phyloP scores from a whole-genome alignment of 1,139 yeast species.

The Yamadazyma dendronema region DNA sequence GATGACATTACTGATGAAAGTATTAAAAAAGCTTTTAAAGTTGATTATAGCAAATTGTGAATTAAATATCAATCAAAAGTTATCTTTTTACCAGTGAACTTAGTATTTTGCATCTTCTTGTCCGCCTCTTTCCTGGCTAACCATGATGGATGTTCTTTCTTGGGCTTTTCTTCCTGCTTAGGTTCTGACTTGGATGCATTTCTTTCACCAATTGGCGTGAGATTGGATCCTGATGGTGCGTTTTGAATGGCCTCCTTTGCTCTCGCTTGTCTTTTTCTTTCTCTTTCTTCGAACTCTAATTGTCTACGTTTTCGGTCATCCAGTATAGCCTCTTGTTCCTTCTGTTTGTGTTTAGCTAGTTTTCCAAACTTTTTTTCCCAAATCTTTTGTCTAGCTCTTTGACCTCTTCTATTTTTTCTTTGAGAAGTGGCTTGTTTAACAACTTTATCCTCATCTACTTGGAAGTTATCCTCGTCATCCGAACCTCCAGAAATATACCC shows the following conservation, averaged over 20 bases:
- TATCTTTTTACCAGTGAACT: slow-evolving; percentile 83
- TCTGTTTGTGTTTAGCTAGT: slow-evolving; percentile 77
- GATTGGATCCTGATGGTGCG: slow-evolving; percentile 38
- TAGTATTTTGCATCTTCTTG: slow-evolving; percentile 60
- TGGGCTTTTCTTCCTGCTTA: neutral
- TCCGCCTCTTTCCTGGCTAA: slow-evolving; percentile 76
- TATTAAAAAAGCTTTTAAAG: slow-evolving; percentile 23
- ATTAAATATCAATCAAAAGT: slow-evolving; percentile 49
- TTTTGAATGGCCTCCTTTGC: slow-evolving; percentile 33
- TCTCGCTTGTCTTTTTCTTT: slow-evolving; percentile 59
- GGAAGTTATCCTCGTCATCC: slow-evolving; percentile 52
- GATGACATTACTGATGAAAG: slow-evolving; percentile 31
- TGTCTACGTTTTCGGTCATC: slow-evolving; percentile 61
- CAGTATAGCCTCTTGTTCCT: slow-evolving; percentile 52
- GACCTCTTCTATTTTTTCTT: slow-evolving; percentile 92
- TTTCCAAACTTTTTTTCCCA: slow-evolving; percentile 91
- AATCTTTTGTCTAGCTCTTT: slow-evolving; percentile 92
- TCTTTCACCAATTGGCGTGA: slow-evolving; percentile 40
- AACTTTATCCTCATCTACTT: slow-evolving; percentile 56
- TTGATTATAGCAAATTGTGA: slow-evolving; percentile 25
- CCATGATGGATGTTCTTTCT: slow-evolving; percentile 84
- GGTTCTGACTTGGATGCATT: slow-evolving; percentile 11
- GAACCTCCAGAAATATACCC: slow-evolving; percentile 84
- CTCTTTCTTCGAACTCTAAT: slow-evolving; percentile 71
- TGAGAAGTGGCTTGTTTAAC: slow-evolving; percentile 52